Evolutionary conservation across 192 early-diverging fungal species (phyloP).

Genomic region (Coemansia sp.): DNA sequence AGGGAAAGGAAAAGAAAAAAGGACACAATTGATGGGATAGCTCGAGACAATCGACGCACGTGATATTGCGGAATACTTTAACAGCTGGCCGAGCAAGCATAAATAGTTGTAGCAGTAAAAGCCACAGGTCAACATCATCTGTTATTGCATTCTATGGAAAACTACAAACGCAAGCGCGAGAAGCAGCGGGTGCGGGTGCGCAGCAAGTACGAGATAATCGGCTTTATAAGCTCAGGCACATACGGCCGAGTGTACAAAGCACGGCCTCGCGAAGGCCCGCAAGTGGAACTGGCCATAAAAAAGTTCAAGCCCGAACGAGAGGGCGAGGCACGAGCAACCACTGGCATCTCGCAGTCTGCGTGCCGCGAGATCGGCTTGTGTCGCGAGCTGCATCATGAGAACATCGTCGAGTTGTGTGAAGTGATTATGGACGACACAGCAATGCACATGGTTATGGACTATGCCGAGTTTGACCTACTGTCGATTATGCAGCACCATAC

Average conservation of each 20-base stretch:
- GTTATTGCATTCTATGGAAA: conserved; percentile 28
- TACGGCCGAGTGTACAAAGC: conserved; percentile 98
- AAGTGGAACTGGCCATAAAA: conserved; percentile 86
- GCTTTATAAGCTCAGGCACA: conserved; percentile 93
- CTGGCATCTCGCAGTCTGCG: conserved; percentile 91
- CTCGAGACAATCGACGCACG: neutral
- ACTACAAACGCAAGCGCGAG: conserved; percentile 55
- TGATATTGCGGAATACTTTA: neutral
- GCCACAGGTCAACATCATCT: too few relatives aligned
- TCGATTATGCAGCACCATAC: conserved; percentile 91
- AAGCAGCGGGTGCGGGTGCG: conserved; percentile 56
- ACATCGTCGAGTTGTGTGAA: conserved; percentile 83
- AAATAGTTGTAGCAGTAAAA: neutral
- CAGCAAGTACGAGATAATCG: conserved; percentile 79
- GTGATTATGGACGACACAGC: conserved; percentile 90
- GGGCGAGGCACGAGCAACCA: conserved; percentile 65
- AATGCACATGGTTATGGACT: conserved; percentile 97
- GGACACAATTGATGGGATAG: neutral
- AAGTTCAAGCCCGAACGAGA: conserved; percentile 97
- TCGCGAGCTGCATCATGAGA: conserved; percentile 85
- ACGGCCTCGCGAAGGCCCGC: conserved; percentile 55
- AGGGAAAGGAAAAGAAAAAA: neutral
- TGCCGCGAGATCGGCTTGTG: conserved; percentile 92
- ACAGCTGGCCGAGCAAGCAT: neutral
- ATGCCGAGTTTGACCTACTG: conserved; percentile 87